Percentiles rank a stretch among this genome's conserved stretches.
Evolutionary conservation across 345 rosid species (phyloP).

Genomic region (Cardamine resedifolia): DNA sequence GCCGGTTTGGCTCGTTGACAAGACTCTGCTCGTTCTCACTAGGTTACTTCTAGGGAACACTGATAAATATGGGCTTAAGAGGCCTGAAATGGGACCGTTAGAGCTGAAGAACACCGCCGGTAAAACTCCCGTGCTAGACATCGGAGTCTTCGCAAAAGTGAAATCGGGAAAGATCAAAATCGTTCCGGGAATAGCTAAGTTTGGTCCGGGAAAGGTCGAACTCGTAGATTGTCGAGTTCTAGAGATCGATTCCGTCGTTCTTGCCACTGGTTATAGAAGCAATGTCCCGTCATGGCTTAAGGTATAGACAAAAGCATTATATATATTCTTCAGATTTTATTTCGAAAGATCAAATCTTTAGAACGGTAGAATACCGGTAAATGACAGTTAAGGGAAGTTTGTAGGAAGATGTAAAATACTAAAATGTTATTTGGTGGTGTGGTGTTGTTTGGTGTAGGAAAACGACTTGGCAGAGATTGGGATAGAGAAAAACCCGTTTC

Average conservation of each 20-base stretch:
- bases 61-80: conserved; percentile 55
- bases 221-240: conserved; percentile 58
- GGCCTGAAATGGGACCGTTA: conserved; percentile 63
- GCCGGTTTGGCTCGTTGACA: conserved; percentile 74
- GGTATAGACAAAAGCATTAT: conserved; percentile 41
- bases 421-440: neutral
- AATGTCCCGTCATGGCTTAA: conserved; percentile 86
- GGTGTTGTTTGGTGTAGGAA: conserved; percentile 50
- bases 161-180: conserved; percentile 67
- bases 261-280: conserved; percentile 89
- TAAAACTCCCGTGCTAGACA: conserved; percentile 77
- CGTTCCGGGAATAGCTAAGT: conserved; percentile 62
- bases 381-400: neutral
- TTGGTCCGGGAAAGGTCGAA: conserved; percentile 51
- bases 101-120: conserved; percentile 60
- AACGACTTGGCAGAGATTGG: conserved; percentile 67
- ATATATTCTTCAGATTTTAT: neutral
- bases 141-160: conserved; percentile 62
- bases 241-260: conserved; percentile 61
- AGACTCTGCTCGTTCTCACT: conserved; percentile 52
- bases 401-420: neutral
- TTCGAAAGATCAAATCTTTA: neutral
- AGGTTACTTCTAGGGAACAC: conserved; percentile 55
- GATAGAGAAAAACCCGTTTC: conserved; percentile 60
- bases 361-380: neutral